Conservation (phyloP, 331 rosid genomes). For the Malus hybrid region DNA sequence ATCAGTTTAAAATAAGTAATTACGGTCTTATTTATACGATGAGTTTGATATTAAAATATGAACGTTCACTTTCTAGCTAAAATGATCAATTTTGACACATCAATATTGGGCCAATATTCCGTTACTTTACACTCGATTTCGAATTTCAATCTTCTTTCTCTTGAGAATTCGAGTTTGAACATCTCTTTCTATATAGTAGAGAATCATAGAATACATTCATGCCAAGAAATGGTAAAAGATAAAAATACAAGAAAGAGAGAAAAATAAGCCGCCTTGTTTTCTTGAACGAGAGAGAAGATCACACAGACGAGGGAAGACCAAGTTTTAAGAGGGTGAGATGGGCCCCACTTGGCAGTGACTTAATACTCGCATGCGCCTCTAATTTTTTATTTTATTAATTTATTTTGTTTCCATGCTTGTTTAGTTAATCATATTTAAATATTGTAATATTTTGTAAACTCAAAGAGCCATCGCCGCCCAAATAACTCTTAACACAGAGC, state of each 20-base stretch:
- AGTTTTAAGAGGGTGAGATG: neutral
- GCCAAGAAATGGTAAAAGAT: too few relatives aligned
- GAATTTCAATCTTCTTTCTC: too few relatives aligned
- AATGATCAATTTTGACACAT: rapidly evolving
- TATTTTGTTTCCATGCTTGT: neutral
- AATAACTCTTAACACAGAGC: slow-evolving; percentile 24
- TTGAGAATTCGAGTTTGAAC: too few relatives aligned
- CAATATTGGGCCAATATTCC: too few relatives aligned
- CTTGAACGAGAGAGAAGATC: neutral
- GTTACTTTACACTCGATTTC: too few relatives aligned
- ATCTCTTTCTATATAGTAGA: too few relatives aligned
- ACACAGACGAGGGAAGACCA: slow-evolving; percentile 3
- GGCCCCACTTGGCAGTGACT: slow-evolving; percentile 7
- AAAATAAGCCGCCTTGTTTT: neutral
- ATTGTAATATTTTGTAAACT: neutral
- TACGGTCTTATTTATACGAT: too few relatives aligned
- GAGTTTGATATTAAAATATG: too few relatives aligned
- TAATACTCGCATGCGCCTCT: slow-evolving; percentile 6
- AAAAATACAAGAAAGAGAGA: neutral
- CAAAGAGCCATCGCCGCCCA: slow-evolving; percentile 46
- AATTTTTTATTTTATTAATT: neutral
- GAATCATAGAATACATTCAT: too few relatives aligned
- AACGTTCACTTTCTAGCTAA: rapidly evolving
- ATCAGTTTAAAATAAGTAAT: too few relatives aligned
- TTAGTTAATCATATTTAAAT: too few relatives aligned